Evolutionary conservation across 176 grass and related monocot genomes (phyloP), one percentile per base, ranked within the genome.

Genomic region (Elaeis guineensis): DNA sequence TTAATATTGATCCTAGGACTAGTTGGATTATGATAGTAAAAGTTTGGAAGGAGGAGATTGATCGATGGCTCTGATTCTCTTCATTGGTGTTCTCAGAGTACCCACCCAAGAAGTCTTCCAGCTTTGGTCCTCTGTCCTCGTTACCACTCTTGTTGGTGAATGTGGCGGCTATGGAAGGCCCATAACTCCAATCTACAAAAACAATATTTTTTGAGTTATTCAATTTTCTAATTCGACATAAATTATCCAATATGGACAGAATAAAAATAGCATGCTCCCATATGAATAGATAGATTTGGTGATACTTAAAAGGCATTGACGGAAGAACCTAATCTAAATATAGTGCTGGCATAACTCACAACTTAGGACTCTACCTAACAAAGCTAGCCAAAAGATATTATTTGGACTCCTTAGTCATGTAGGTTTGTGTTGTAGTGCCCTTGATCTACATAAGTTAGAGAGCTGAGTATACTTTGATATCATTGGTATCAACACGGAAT

Each of bases 21-120:
- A 51, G 52, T 67, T 50, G 53, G 58, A 59, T 63, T 52, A 3
- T 72, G 71, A 75, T 54, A 85, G 75, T 83, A 83, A 18, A 63
- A 24, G 19, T 39, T 51, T 73, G 59, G 3, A 83, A 22, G 21
- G 25, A 32, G 16, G 68, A 53, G 19, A 79, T 65, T 16, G 69
- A 44, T 26, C 62, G 59, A 2, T 74, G 80, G 25, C 17, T 55
- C 21, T 79, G 68, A 21, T 77, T 57, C 5, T 20, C 20, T 32
- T 65, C 58, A 71, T 55, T 63, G 35, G n/a, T 1, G 61, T 53
- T 69, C 70, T 64, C 73, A 70, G 77, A 69, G 71, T 79, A 52
- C 22, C 51, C 72, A 57, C 82, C 78, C 65, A 90, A 59, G 57
- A 90, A 86, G 65, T 90, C 87, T 72, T 86, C 87, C 25, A 90